A percentile compares a stretch with the other conserved stretches of the same genome.
These are phyloP conservation scores for Marasmius oreades DNA, from an alignment of 1,284 basidiomycete species.

Conservation along the genomic window DNA sequence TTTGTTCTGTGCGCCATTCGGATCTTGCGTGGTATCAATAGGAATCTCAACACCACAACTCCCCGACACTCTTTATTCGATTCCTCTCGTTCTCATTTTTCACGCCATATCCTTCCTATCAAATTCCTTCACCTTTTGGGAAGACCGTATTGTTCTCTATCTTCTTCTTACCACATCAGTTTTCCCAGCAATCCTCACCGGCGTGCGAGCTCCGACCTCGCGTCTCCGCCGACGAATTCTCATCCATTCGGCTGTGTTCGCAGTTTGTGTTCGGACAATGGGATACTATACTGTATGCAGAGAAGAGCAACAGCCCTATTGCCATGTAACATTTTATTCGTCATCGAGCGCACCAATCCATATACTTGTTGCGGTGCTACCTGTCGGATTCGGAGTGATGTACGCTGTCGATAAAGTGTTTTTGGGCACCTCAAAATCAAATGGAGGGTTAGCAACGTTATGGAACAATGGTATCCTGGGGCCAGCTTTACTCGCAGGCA, in stretches of 20 bases:
- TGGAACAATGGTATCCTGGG: slow-evolving; percentile 61
- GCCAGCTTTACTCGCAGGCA: slow-evolving; percentile 54
- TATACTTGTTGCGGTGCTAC: slow-evolving; percentile 54
- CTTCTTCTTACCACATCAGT: slow-evolving; percentile 67
- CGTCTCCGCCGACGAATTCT: slow-evolving; percentile 76
- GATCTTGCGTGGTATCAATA: slow-evolving; percentile 38
- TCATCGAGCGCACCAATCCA: slow-evolving; percentile 61
- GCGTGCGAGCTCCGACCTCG: slow-evolving; percentile 62
- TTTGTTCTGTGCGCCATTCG: slow-evolving; percentile 42
- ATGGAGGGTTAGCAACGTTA: slow-evolving; percentile 66
- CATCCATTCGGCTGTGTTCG: slow-evolving; percentile 63
- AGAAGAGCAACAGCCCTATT: slow-evolving; percentile 92
- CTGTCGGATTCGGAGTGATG: slow-evolving; percentile 47
- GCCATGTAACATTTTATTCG: slow-evolving; percentile 83
- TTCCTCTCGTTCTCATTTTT: slow-evolving; percentile 53
- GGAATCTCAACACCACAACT: slow-evolving; percentile 30
- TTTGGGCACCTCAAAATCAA: slow-evolving; percentile 67
- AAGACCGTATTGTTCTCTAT: slow-evolving; percentile 78
- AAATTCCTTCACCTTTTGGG: slow-evolving; percentile 96
- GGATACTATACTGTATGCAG: slow-evolving; percentile 82
- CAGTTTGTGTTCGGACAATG: slow-evolving; percentile 72
- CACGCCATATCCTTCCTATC: slow-evolving; percentile 78
- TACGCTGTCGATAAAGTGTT: slow-evolving; percentile 59
- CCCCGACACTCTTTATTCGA: slow-evolving; percentile 29
- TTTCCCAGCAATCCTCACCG: slow-evolving; percentile 52